phyloP scores from a whole-genome alignment of 805 yeast genomes.

The Ogataea pini region DNA sequence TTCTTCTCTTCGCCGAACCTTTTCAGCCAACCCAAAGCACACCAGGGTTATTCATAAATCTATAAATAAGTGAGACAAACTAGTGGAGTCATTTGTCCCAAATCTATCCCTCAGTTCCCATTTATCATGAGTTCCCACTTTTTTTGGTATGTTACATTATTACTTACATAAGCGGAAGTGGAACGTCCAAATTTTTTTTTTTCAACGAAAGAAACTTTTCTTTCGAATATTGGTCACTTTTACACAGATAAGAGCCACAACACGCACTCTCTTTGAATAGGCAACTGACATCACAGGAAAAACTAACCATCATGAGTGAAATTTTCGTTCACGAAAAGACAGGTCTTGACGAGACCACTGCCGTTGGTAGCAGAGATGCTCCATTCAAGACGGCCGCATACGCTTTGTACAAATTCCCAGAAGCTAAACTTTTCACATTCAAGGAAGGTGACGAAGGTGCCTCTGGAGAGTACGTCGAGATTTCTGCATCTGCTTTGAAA shows the following conservation, averaged over 20 bases:
- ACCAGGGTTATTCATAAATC: too few relatives aligned
- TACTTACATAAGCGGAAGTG: background rate
- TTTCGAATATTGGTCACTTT: background rate
- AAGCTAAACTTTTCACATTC: slow-evolving; percentile 56
- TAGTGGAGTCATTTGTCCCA: background rate
- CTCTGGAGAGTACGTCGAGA: slow-evolving; percentile 62
- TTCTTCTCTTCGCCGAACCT: too few relatives aligned
- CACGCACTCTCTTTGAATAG: background rate
- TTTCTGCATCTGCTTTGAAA: slow-evolving; percentile 87
- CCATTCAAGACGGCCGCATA: slow-evolving; percentile 86
- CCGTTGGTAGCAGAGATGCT: slow-evolving; percentile 60
- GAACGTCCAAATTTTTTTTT: background rate
- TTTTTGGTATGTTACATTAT: background rate
- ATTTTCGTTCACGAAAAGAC: slow-evolving; percentile 71
- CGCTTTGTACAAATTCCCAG: slow-evolving; percentile 59
- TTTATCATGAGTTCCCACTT: background rate
- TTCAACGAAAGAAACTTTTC: background rate
- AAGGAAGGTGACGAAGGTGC: slow-evolving; percentile 56
- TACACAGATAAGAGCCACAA: background rate
- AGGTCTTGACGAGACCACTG: slow-evolving; percentile 64
- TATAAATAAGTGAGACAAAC: too few relatives aligned
- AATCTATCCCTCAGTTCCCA: background rate
- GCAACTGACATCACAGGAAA: background rate
- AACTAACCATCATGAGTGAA: slow-evolving; percentile 21
- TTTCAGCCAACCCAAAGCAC: too few relatives aligned